A percentile compares a stretch with the other conserved stretches of the same genome.
Evolutionary conservation across 257 asterid species (phyloP).

Genomic region (Anisodus tanguticus): DNA sequence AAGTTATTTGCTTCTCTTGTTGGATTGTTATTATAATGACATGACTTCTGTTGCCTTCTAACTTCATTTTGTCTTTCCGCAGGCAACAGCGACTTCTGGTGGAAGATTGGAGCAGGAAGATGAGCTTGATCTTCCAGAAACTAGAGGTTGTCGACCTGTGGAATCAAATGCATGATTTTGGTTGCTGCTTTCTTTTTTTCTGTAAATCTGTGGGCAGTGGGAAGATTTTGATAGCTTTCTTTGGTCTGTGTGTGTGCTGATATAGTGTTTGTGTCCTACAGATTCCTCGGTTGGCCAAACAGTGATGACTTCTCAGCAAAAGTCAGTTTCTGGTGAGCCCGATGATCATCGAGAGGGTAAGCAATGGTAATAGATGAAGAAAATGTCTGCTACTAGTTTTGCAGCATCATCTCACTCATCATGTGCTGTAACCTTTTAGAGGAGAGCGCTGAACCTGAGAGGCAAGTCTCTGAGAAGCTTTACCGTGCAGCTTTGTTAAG

Average conservation of each 20-base stretch:
- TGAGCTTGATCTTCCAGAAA: constrained; percentile 27
- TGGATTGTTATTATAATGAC: not conserved
- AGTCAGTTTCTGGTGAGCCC: constrained; percentile 58
- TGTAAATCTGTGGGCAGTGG: not conserved
- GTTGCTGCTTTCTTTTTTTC: not conserved
- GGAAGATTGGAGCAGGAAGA: not conserved
- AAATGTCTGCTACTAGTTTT: constrained; percentile 29
- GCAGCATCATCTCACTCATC: constrained; percentile 31
- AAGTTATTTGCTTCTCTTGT: not conserved
- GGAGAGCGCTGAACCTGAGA: constrained; percentile 60
- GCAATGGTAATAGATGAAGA: constrained; percentile 36
- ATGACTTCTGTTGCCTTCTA: not conserved
- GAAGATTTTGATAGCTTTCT: constrained; percentile 6
- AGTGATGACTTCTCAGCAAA: constrained; percentile 43
- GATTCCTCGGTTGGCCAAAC: constrained; percentile 12
- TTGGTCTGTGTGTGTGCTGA: constrained; percentile 20
- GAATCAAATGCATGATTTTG: constrained; percentile 14
- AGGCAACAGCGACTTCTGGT: constrained; percentile 1
- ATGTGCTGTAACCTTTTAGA: constrained; percentile 47
- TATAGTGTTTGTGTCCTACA: constrained; percentile 8
- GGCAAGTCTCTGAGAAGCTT: constrained; percentile 76
- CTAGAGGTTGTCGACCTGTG: constrained; percentile 14
- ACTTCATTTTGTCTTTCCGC: not conserved
- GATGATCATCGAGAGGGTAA: constrained; percentile 74
- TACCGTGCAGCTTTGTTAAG: constrained; percentile 85